These are phyloP conservation scores for Bryoerythrophyllum caledonicum DNA, from an alignment of 225 moss, liverwort and hornwort genomes.

Conservation along the genomic window DNA sequence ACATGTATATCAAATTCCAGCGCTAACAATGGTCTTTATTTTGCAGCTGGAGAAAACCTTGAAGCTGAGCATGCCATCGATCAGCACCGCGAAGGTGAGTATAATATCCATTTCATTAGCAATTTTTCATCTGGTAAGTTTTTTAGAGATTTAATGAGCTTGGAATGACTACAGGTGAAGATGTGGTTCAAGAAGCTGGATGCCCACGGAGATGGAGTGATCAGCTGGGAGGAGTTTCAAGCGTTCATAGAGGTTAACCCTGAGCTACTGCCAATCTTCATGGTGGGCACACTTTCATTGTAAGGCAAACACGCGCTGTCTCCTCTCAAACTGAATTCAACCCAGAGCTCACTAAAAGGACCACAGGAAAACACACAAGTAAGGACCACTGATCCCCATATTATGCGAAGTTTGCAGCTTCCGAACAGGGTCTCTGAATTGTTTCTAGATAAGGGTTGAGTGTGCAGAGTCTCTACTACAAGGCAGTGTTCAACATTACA, in stretches of 20 bases:
- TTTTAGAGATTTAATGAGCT: neutral
- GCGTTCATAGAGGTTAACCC: conserved; percentile 72
- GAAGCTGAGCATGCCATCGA: conserved; percentile 68
- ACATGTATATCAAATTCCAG: neutral
- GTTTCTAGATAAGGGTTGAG: neutral
- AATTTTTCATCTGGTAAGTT: neutral
- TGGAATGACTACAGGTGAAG: conserved; percentile 51
- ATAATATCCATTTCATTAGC: neutral
- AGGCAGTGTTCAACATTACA: conserved; percentile 13
- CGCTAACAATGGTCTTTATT: conserved; percentile 12
- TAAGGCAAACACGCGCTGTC: conserved; percentile 4
- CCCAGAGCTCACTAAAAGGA: neutral
- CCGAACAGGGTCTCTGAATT: neutral
- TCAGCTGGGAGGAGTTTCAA: conserved; percentile 77
- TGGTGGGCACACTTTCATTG: conserved; percentile 42
- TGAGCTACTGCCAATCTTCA: conserved; percentile 76
- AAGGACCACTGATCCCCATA: neutral
- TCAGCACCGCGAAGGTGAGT: conserved; percentile 55
- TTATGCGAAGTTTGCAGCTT: neutral
- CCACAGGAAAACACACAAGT: neutral
- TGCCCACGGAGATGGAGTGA: conserved; percentile 46
- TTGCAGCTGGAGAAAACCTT: conserved; percentile 77
- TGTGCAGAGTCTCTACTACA: neutral
- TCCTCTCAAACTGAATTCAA: neutral
- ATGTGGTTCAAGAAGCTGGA: conserved; percentile 75